phyloP scores from a whole-genome alignment of 2,329 filamentous ascomycete genomes.

The Colletotrichum tropicicola region DNA sequence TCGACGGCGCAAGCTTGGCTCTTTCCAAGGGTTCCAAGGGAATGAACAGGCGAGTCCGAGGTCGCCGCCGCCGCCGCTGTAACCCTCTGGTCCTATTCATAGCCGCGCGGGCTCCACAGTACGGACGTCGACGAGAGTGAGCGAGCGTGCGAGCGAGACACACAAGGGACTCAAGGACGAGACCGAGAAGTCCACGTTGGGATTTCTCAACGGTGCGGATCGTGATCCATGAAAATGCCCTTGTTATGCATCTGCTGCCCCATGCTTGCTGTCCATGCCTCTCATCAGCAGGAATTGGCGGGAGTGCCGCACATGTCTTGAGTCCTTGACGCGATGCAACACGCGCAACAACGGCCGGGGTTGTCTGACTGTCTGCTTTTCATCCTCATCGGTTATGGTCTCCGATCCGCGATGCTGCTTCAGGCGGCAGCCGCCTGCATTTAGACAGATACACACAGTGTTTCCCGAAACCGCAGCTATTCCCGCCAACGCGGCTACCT shows the following conservation, averaged over 20 bases:
- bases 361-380: neutral
- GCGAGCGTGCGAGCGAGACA: too few relatives aligned
- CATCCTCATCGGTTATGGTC: neutral
- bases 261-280: neutral
- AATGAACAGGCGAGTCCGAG: conserved; percentile 11
- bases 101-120: conserved; percentile 14
- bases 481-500: conserved; percentile 8
- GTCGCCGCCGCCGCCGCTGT: conserved; percentile 1
- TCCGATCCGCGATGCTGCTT: neutral
- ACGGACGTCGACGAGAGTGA: neutral
- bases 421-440: neutral
- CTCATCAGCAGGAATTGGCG: neutral
- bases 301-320: conserved; percentile 5
- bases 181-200: neutral
- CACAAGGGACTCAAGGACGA: neutral
- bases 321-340: conserved; percentile 9
- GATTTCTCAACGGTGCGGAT: neutral
- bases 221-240: neutral
- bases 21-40: neutral
- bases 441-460: neutral
- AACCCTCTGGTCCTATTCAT: conserved; percentile 25
- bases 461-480: conserved; percentile 16
- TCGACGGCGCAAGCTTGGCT: too few relatives aligned
- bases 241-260: too few relatives aligned
- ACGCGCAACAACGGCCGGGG: neutral